Base-by-base conservation (phyloP, 441 rosid species). In the Melastoma candidum region DNA sequence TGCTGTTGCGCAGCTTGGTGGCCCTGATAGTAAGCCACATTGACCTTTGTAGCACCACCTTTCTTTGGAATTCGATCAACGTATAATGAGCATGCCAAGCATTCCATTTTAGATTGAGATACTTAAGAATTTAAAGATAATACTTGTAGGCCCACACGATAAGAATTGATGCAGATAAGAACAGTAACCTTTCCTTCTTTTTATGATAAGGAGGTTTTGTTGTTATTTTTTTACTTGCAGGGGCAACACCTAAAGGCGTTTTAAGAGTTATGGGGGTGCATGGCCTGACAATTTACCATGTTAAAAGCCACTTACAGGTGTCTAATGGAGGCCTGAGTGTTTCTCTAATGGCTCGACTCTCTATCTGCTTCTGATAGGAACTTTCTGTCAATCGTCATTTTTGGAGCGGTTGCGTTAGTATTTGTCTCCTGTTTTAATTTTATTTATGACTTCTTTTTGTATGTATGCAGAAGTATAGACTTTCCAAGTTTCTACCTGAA, bases 181-280 rank as follows among this genome's bases (percentile, higher is more conserved):
- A 17, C 22, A 17, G 22, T 17, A 17, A 17, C 22, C 22, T 17
- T 17, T 17, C 22, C 22, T 17, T 17, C 22, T 17, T 17, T 17
- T 17, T 17, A 17, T 17, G 22, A 17, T 17, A 17, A 17, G 22
- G 22, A 17, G 22, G 22, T 17, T 17, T 17, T 17, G 22, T 17
- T 17, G 22, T 17, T 17, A 32, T 45, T 17, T 47, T 26, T 51
- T 49, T 36, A 60, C 60, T 68, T 4, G 32, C 56, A 92, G 98
- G 98, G 65, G 98, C 98, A 58, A 92, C 98, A 46, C 97, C 98
- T 12, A 92, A 92, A 79, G 98, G 98, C 64, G 97, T 88, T 64
- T 94, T 92, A 26, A 76, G 98, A 71, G 97, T 92, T 54, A 92
- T 92, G 98, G 98, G 98, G 8, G 95, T 92, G 14, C 97, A 88